Percentiles rank a stretch among this genome's conserved stretches.
Conservation (phyloP, 1,284 basidiomycete genomes). For the Mycena citricolor region DNA sequence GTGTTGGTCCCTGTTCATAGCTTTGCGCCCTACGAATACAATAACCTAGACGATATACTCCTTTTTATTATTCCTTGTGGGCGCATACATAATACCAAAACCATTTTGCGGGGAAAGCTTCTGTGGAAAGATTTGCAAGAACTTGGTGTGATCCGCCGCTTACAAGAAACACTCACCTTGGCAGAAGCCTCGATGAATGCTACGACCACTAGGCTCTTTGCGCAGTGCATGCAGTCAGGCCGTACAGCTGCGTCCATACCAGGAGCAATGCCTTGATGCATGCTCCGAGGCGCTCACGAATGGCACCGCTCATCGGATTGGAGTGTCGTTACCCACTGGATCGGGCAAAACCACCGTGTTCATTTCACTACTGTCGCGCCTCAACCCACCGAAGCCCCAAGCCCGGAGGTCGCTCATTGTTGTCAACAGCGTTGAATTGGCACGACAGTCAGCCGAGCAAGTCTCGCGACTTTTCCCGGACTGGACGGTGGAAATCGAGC, state of each 20-base stretch:
- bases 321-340: slow-evolving; percentile 91
- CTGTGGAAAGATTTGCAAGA: too few relatives aligned
- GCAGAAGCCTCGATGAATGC: too few relatives aligned
- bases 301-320: slow-evolving; percentile 75
- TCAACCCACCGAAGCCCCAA: slow-evolving; percentile 43
- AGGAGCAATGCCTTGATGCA: slow-evolving; percentile 80
- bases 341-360: slow-evolving; percentile 95
- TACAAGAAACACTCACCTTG: too few relatives aligned
- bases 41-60: slow-evolving; percentile 25
- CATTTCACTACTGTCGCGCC: slow-evolving; percentile 71
- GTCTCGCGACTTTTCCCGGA: slow-evolving; percentile 68
- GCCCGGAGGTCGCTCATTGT: slow-evolving; percentile 74
- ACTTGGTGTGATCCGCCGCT: too few relatives aligned
- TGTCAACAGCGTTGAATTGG: slow-evolving; percentile 87
- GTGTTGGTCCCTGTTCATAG: slow-evolving; percentile 10
- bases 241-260: slow-evolving; percentile 94
- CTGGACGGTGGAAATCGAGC: slow-evolving; percentile 89
- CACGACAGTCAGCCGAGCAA: slow-evolving; percentile 81
- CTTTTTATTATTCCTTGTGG: too few relatives aligned
- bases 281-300: slow-evolving; percentile 71
- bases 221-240: too few relatives aligned
- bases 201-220: too few relatives aligned
- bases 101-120: too few relatives aligned
- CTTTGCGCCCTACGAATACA: too few relatives aligned
- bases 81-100: too few relatives aligned